Percentiles rank a stretch among this genome's conserved stretches.
phyloP scores from a whole-genome alignment of 2,329 filamentous ascomycete species.

The Dactylellina haptotyla region DNA sequence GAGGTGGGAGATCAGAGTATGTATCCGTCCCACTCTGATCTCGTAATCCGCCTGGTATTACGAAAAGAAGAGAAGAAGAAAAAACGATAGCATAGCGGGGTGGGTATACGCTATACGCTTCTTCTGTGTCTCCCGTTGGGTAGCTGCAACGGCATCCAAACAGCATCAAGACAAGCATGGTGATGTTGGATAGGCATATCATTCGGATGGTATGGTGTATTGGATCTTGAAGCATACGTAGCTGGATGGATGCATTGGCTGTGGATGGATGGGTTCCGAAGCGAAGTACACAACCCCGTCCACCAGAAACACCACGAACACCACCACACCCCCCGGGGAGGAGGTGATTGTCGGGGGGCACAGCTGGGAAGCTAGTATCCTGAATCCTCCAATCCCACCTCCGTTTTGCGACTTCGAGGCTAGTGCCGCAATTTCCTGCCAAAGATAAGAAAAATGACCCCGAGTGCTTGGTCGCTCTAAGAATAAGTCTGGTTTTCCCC shows the following conservation, averaged over 20 bases:
- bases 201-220: slow-evolving; percentile 20
- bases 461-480: slow-evolving; percentile 14
- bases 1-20: too few species aligned
- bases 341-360: slow-evolving; percentile 9
- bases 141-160: slow-evolving; percentile 7
- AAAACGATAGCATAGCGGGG: too few species aligned
- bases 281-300: neutral
- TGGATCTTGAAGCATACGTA: slow-evolving; percentile 27
- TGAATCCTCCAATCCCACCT: too few species aligned
- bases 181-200: slow-evolving; percentile 13
- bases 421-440: slow-evolving; percentile 17
- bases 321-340: slow-evolving; percentile 4
- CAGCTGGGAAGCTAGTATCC: too few species aligned
- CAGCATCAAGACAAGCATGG: slow-evolving; percentile 11
- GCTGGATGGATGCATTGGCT: slow-evolving; percentile 5
- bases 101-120: neutral
- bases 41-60: slow-evolving; percentile 43
- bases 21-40: slow-evolving; percentile 23
- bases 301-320: neutral
- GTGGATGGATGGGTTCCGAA: neutral
- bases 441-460: slow-evolving; percentile 20
- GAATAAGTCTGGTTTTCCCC: slow-evolving; percentile 26
- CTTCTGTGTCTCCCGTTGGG: slow-evolving; percentile 21
- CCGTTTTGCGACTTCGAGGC: slow-evolving; percentile 7
- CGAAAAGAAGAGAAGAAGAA: slow-evolving; percentile 21